phyloP scores from a whole-genome alignment of 2,329 filamentous ascomycete genomes.

The Aplosporella prunicola region DNA sequence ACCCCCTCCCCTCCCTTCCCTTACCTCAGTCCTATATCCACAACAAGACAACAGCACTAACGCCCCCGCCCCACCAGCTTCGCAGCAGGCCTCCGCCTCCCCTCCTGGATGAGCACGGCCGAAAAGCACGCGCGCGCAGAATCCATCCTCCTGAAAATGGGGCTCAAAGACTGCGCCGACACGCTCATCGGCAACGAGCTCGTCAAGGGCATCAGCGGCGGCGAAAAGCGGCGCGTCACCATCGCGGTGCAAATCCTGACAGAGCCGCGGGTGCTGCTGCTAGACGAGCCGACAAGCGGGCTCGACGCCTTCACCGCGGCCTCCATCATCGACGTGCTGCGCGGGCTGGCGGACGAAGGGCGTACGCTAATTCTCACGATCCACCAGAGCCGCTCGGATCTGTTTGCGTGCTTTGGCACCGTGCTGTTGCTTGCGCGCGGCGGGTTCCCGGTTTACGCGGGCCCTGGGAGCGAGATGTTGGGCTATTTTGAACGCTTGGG shows the following conservation, averaged over 20 bases:
- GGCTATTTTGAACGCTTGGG: slow-evolving; percentile 52
- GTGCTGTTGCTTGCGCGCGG: slow-evolving; percentile 62
- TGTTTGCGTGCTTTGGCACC: slow-evolving; percentile 63
- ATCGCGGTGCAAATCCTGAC: slow-evolving; percentile 72
- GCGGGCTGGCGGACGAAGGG: slow-evolving; percentile 61
- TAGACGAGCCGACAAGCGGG: slow-evolving; percentile 70
- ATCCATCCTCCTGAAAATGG: slow-evolving; percentile 64
- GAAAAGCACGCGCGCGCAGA: slow-evolving; percentile 62
- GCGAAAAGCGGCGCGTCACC: slow-evolving; percentile 67
- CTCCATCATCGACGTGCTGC: slow-evolving; percentile 66
- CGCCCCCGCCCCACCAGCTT: slow-evolving; percentile 17
- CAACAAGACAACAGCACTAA: no score
- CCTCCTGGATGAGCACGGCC: slow-evolving; percentile 57
- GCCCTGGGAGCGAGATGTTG: slow-evolving; percentile 54
- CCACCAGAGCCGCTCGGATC: slow-evolving; percentile 64
- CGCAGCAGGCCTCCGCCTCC: slow-evolving; percentile 61
- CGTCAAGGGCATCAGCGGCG: slow-evolving; percentile 69
- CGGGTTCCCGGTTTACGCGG: slow-evolving; percentile 59
- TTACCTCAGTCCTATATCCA: not conserved
- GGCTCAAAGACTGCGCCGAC: slow-evolving; percentile 67
- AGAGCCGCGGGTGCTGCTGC: slow-evolving; percentile 60
- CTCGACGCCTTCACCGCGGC: slow-evolving; percentile 69
- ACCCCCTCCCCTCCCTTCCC: not conserved
- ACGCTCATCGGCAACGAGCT: slow-evolving; percentile 63
- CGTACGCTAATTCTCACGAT: slow-evolving; percentile 69